phyloP scores from a whole-genome alignment of 2,329 filamentous ascomycete genomes.

The Penicillium sp. region DNA sequence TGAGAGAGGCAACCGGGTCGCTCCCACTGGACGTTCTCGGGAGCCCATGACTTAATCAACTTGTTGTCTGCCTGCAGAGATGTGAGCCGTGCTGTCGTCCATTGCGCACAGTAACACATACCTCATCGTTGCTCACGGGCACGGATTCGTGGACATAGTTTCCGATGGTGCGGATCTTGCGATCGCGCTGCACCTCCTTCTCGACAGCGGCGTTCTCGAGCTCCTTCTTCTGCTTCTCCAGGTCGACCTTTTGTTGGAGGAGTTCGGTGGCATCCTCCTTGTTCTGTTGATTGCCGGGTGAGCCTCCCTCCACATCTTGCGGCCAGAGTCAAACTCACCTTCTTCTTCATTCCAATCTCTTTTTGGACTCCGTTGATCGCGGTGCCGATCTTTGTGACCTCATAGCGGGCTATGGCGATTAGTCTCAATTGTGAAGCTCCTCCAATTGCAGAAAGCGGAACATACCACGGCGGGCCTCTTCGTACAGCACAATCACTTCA shows the following conservation, averaged over 20 bases:
- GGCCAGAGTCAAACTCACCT: slow-evolving; percentile 52
- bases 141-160: slow-evolving; percentile 91
- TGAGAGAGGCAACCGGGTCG: slow-evolving; percentile 83
- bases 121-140: slow-evolving; percentile 79
- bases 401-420: slow-evolving; percentile 64
- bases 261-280: slow-evolving; percentile 86
- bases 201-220: slow-evolving; percentile 72
- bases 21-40: slow-evolving; percentile 71
- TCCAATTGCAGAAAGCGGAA: background rate
- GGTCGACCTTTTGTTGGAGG: slow-evolving; percentile 72
- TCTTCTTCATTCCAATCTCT: slow-evolving; percentile 88
- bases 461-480: slow-evolving; percentile 77
- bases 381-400: slow-evolving; percentile 75
- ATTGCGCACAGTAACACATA: slow-evolving; percentile 31
- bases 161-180: slow-evolving; percentile 81
- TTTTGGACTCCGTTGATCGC: slow-evolving; percentile 89
- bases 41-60: slow-evolving; percentile 75
- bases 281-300: slow-evolving; percentile 51
- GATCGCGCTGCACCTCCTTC: slow-evolving; percentile 73
- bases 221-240: slow-evolving; percentile 81
- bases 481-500: slow-evolving; percentile 82
- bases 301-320: slow-evolving; percentile 1
- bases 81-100: background rate
- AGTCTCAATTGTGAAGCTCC: background rate
- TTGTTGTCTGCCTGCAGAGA: slow-evolving; percentile 71